Evolutionary conservation across 1,139 yeast genomes (phyloP), one percentile per base, ranked within the genome.

Genomic region (Blastobotrys proliferans): DNA sequence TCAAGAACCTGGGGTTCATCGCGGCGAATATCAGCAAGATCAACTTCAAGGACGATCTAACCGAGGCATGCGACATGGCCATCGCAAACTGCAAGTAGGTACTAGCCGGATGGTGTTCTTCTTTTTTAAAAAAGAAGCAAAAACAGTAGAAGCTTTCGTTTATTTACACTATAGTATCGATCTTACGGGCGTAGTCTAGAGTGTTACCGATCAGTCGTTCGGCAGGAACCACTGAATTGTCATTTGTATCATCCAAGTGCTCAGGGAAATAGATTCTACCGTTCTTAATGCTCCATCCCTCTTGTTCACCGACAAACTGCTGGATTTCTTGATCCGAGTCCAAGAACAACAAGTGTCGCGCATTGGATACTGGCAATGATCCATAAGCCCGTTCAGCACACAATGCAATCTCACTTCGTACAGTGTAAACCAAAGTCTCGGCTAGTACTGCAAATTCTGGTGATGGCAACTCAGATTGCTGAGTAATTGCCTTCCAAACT

Each of bases 371-470:
- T 11, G 97, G 96, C 46, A 92, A 72, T 9, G 78, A 69, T 38
- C 72, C 72, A 65, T 90, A 90, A 11, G 95, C 85, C 56, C 75
- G 75, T 58, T 86, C 94, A 49, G 90, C 76, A 49, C 94, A 85
- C 53, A 78, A 75, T n/a, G 96, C 90, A 53, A 92, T 90, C 60
- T 90, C 97, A 47, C 73, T 76, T 54, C 97, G 77, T 50, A 87
- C 81, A 5, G 96, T 85, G 54, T 74, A 72, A 55, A 81, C 77
- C 60, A 88, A 74, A 22, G 85, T 54, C 48, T 66, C 68, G 22
- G 71, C 69, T 38, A 69, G 54, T 25, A 68, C 55, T 26, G 68
- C 66, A 49, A 67, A 69, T 51, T 69, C 74, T 16, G 68, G 69
- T 14, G 72, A 64, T 14, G 79, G 79, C 41, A 74, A 73, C 57